Percentiles rank a stretch among this genome's conserved stretches.
Evolutionary conservation across 371 early-diverging fungal genomes (phyloP).

Genomic region (Phascolomyces articulosus): DNA sequence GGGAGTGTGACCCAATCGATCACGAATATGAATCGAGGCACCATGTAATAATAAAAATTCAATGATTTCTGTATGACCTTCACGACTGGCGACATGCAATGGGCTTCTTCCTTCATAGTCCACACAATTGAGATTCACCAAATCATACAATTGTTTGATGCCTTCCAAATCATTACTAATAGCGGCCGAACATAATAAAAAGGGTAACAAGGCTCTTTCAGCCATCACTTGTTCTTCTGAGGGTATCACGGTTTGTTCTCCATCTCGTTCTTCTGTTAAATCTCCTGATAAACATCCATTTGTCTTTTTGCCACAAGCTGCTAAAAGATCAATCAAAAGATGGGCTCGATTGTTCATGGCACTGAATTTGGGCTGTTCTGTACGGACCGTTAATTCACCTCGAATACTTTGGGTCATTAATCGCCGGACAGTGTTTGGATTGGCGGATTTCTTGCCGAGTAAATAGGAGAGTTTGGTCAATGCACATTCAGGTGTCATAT

Average conservation of each 20-base stretch:
- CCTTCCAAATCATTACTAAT: conserved; percentile 85
- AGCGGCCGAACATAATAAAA: conserved; percentile 88
- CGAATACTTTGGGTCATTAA: conserved; percentile 85
- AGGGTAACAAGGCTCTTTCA: conserved; percentile 80
- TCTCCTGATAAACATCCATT: too few species aligned
- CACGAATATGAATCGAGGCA: conserved; percentile 92
- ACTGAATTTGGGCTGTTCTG: conserved; percentile 62
- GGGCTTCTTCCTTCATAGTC: conserved; percentile 91
- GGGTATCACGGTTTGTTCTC: conserved; percentile 18
- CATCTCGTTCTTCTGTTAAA: not conserved
- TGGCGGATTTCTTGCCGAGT: conserved; percentile 64
- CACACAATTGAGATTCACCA: conserved; percentile 69
- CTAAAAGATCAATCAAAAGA: conserved; percentile 51
- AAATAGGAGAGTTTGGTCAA: conserved; percentile 94
- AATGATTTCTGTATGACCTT: conserved; percentile 72
- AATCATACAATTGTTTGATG: conserved; percentile 60
- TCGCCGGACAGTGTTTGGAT: conserved; percentile 73
- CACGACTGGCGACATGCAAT: conserved; percentile 85
- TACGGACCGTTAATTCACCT: conserved; percentile 89
- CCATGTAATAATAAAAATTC: conserved; percentile 83
- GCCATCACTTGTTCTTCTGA: conserved; percentile 68
- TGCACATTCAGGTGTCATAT: conserved; percentile 98
- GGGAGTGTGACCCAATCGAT: conserved; percentile 88
- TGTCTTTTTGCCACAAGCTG: conserved; percentile 26
- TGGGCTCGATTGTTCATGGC: conserved; percentile 55